Evolutionary conservation across 2,329 filamentous ascomycete genomes (phyloP).

Genomic region (Pseudocercospora fuligena): DNA sequence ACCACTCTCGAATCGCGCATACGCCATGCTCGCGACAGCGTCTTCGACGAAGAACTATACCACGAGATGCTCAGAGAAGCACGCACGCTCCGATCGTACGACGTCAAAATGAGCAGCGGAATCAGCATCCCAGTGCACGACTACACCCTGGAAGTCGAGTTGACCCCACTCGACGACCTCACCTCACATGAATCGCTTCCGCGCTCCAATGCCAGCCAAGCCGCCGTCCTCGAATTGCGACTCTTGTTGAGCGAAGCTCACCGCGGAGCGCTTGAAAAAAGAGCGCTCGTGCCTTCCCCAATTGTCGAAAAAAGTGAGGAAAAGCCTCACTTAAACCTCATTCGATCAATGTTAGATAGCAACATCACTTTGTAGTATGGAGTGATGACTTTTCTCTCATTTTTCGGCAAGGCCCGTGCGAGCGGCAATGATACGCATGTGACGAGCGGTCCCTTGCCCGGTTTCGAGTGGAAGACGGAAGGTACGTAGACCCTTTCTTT

Average conservation of each 20-base stretch:
- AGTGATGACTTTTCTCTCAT: background rate
- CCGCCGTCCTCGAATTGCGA: slow-evolving; percentile 69
- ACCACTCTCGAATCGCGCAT: slow-evolving; percentile 70
- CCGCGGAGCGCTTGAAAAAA: slow-evolving; percentile 70
- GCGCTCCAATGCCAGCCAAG: slow-evolving; percentile 48
- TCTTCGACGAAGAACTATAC: slow-evolving; percentile 86
- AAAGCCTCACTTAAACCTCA: slow-evolving; percentile 57
- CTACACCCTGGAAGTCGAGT: slow-evolving; percentile 63
- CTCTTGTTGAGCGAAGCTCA: slow-evolving; percentile 81
- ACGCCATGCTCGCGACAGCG: slow-evolving; percentile 74
- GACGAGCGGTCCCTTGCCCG: background rate
- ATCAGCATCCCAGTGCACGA: slow-evolving; percentile 40
- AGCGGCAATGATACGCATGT: background rate
- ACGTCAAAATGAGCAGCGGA: slow-evolving; percentile 65
- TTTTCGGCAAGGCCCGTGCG: background rate
- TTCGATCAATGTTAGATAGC: slow-evolving; percentile 60
- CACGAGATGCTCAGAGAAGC: slow-evolving; percentile 86
- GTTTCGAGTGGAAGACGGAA: background rate
- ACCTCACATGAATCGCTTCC: background rate
- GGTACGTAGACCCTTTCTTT: slow-evolving; percentile 1
- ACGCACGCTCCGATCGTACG: slow-evolving; percentile 71
- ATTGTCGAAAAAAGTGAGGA: slow-evolving; percentile 56
- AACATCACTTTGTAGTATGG: background rate
- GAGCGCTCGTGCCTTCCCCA: slow-evolving; percentile 68
- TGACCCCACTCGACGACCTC: slow-evolving; percentile 58